A percentile compares a stretch with the other conserved stretches of the same genome.
Evolutionary conservation across 2,329 filamentous ascomycete genomes (phyloP).

Genomic region (Claviceps capensis): DNA sequence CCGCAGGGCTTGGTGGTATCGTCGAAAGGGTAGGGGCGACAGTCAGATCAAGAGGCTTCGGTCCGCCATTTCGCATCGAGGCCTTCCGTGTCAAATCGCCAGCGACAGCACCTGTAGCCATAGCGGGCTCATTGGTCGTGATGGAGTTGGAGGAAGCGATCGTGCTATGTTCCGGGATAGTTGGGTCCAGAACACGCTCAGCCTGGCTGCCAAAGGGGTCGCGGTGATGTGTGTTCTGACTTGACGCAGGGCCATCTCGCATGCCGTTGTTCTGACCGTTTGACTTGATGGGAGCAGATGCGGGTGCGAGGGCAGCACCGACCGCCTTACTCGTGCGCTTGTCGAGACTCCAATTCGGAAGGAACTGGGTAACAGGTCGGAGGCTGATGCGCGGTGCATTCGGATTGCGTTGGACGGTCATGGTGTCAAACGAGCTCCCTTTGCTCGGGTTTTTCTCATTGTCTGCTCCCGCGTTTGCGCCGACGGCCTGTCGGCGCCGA

Average conservation of each 20-base stretch:
- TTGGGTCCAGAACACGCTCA: constrained; percentile 33
- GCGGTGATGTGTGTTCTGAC: constrained; percentile 35
- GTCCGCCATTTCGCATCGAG: constrained; percentile 40
- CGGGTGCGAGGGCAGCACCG: constrained; percentile 23
- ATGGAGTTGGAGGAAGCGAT: constrained; percentile 16
- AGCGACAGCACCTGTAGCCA: constrained; percentile 14
- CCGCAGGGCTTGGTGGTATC: constrained; percentile 44
- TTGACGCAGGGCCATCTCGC: constrained; percentile 35
- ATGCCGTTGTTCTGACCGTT: constrained; percentile 20
- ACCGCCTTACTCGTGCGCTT: constrained; percentile 37
- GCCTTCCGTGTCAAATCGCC: constrained; percentile 35
- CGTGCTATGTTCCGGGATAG: constrained; percentile 19
- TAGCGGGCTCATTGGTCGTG: constrained; percentile 25
- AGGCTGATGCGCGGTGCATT: constrained; percentile 71
- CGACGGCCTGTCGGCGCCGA: constrained; percentile 51
- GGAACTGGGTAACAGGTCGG: constrained; percentile 72
- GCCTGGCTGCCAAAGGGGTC: constrained; percentile 61
- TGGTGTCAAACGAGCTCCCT: constrained; percentile 8
- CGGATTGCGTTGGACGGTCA: constrained; percentile 17
- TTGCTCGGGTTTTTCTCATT: constrained; percentile 49
- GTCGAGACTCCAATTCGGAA: constrained; percentile 45
- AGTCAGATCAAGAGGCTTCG: constrained; percentile 41
- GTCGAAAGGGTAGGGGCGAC: constrained; percentile 21
- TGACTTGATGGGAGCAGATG: constrained; percentile 9
- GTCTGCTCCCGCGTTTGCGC: constrained; percentile 33